phyloP scores from a whole-genome alignment of 225 moss, liverwort and hornwort species.

The Polytrichum formosum region DNA sequence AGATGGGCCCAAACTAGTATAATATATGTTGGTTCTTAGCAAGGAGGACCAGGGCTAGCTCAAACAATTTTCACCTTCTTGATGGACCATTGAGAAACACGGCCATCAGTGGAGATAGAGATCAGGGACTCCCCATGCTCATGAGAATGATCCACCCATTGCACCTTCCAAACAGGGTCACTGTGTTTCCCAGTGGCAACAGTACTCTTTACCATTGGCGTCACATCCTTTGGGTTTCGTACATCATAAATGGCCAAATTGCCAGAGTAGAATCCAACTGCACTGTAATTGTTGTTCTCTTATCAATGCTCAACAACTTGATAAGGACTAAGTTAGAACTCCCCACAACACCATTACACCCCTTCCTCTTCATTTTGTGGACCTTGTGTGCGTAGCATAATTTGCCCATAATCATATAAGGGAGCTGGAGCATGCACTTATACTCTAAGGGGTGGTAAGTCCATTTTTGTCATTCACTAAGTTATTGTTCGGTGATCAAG shows the following conservation, averaged over 20 bases:
- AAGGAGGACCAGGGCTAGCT: neutral
- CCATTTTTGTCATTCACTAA: no score
- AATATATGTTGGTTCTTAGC: no score
- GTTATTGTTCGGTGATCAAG: no score
- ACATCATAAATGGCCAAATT: slow-evolving; percentile 87
- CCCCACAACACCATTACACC: no score
- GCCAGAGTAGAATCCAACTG: slow-evolving; percentile 90
- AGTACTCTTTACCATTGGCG: slow-evolving; percentile 81
- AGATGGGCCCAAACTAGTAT: no score
- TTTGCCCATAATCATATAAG: no score
- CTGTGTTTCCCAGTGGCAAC: slow-evolving; percentile 74
- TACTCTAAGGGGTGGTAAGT: no score
- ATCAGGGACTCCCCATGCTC: slow-evolving; percentile 88
- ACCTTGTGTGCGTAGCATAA: no score
- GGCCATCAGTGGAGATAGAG: slow-evolving; percentile 91
- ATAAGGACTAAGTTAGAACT: no score
- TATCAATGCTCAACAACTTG: no score
- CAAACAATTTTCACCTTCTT: slow-evolving; percentile 61
- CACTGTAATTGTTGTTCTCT: slow-evolving; percentile 7
- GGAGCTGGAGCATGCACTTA: no score
- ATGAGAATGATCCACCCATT: slow-evolving; percentile 78
- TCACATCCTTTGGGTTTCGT: slow-evolving; percentile 71
- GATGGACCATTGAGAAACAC: slow-evolving; percentile 92
- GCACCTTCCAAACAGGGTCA: slow-evolving; percentile 95
- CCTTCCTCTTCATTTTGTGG: no score